A percentile compares a stretch with the other conserved stretches of the same genome.
These are phyloP conservation scores for Metschnikowia koreensis DNA, from an alignment of 805 yeast genomes.

Conservation along the genomic window DNA sequence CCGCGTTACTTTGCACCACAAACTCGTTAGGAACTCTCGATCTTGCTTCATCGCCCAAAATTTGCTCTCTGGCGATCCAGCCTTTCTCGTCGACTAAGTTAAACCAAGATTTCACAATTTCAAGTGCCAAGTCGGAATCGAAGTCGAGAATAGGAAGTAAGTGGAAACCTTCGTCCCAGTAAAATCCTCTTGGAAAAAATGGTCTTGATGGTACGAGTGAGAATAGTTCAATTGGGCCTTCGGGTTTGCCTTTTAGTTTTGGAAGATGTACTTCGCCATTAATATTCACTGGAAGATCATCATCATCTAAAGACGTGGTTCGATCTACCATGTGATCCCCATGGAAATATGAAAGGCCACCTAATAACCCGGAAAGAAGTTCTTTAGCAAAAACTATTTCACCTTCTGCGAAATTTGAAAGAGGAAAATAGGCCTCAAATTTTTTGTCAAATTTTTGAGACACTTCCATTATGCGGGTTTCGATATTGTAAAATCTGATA, in stretches of 20 bases:
- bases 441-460: slow-evolving; percentile 46
- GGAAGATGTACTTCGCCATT: slow-evolving; percentile 19
- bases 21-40: slow-evolving; percentile 82
- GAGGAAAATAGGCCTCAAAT: slow-evolving; percentile 50
- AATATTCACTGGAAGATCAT: slow-evolving; percentile 53
- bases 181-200: slow-evolving; percentile 93
- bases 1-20: slow-evolving; percentile 79
- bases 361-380: slow-evolving; percentile 76
- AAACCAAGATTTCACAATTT: slow-evolving; percentile 86
- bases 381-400: slow-evolving; percentile 65
- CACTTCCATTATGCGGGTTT: slow-evolving; percentile 30
- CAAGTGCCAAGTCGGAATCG: slow-evolving; percentile 79
- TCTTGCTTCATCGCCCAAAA: slow-evolving; percentile 87
- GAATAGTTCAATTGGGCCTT: slow-evolving; percentile 77
- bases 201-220: slow-evolving; percentile 89
- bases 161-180: slow-evolving; percentile 99
- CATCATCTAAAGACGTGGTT: slow-evolving; percentile 63
- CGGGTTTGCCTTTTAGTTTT: slow-evolving; percentile 53
- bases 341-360: slow-evolving; percentile 85
- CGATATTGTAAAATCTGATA: slow-evolving; percentile 39
- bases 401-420: slow-evolving; percentile 53
- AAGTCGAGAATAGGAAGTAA: slow-evolving; percentile 76
- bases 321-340: slow-evolving; percentile 85
- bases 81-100: slow-evolving; percentile 82
- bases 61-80: slow-evolving; percentile 96